Evolutionary conservation across 495 filamentous ascomycete genomes (phyloP), one percentile per base, ranked within the genome.

Genomic region (Massariosphaeria phaeospora): DNA sequence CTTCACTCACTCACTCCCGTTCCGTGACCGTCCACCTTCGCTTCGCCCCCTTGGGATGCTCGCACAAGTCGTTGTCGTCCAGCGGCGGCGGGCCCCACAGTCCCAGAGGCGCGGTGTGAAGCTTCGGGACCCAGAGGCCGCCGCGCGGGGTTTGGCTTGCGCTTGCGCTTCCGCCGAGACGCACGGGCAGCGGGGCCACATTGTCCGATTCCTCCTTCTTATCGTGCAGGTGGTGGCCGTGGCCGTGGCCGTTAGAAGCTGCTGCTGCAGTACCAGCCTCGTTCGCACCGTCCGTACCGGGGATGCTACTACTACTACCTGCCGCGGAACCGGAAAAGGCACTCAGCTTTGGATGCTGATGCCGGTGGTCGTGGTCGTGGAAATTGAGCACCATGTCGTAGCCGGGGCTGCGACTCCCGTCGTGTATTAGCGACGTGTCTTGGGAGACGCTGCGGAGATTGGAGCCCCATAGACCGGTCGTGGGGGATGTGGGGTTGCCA

Each of bases 381-480:
- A 78, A 76, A 52, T 76, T 75, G 4, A 75, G 55, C 7, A 77
- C 52, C 62, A 79, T 72, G 39, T 73, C 67, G 26, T 72, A 66
- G 26, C 75, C 33, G 63, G 61, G 64, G 25, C 61, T 62, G 17
- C 34, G n/a, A 25, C 45, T 13, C 1, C 41, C 42, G 9, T 52
- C 62, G 5, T 64, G 50, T n/a, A n/a, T n/a, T n/a, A n/a, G n/a
- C 5, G 69, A 60, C 5, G 65, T 59, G 2, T 62, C 50, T 1
- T 42, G 23, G 25, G 50, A 23, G 15, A 53, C 61, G 24, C 33
- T 26, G 21, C 34, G 45, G 3, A 48, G 24, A 2, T 31, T 41
- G 30, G 20, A 52, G n/a, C n/a, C n/a, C 61, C 61, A 66, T 11
- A 64, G 54, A 13, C 61, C 61, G 12, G 48, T 46, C 2, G 35